Evolutionary conservation across 345 rosid genomes (phyloP), one percentile per base, ranked within the genome.

Genomic region (Rhodamnia argentea): DNA sequence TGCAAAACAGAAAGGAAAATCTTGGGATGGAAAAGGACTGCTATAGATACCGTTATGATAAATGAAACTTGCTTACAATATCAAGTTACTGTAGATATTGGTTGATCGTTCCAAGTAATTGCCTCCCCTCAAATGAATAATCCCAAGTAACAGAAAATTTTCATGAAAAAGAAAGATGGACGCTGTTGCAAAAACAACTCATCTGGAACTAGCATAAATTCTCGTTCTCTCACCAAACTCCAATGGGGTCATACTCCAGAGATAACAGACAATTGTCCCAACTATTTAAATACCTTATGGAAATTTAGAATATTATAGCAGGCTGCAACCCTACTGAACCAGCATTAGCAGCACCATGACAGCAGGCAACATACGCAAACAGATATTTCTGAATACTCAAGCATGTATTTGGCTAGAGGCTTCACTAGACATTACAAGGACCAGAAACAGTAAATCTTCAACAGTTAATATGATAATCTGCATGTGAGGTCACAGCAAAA

Each of bases 1-100:
- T 98, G 92, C 90, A 91, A 87, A 88, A 74, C 58, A 82, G 42
- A 37, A 59, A 37, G 74, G 11, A 40, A 29, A 52, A 24, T 64
- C 3, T 4, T 32, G 44, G 76, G 24, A 64, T 32, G 42, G 76
- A 29, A 64, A 64, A 64, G 76, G 40, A 64, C 22, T 40, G 11
- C 44, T 0, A 0, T 64, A 10, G 32, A 64, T 64, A 40, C 23
- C 16, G 7, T 64, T 64, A 64, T 9, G 13, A 64, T 16, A 32
- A 64, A 64, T 64, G 76, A 64, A 32, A 16, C 76, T 64, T 64
- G 76, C 44, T 64, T 64, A 42, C 24, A 16, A 15, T 20, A 64
- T 32, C 76, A 64, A 64, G 44, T 64, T 8, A 64, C 75, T 14
- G 75, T 13, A 27, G 20, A 64, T 64, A 64, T 15, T 32, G 44